Evolutionary conservation across 805 yeast genomes (phyloP), one percentile per base, ranked within the genome.

Genomic region (Kodamaea restingae): DNA sequence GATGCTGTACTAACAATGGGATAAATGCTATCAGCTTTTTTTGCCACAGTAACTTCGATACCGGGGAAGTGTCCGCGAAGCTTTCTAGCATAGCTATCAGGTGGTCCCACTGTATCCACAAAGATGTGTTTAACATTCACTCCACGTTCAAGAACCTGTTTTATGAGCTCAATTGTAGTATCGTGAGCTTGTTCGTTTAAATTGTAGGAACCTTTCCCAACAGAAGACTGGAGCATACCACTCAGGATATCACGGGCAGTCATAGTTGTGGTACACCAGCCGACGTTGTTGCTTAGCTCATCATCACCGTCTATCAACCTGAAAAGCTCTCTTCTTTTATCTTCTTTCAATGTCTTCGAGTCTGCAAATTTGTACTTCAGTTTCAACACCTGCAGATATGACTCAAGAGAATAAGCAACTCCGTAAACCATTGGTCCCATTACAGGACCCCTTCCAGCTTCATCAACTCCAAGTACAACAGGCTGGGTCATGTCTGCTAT

Each of bases 381-480:
- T 18, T 75, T 72, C 36, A 83, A 70, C 14, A 71, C 55, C 1
- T 61, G 54, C 21, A 69, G 73, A 41, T 76, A 84, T 0, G 65
- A 58, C 35, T 73, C 70, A 9, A 80, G 61, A 46, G 95, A 81
- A 55, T 88, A 93, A 3, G 93, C 80, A 5, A 88, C 69, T 3
- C 95, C 95, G 55, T 93, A 93, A 2, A 93, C 98, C 98, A 93
- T 93, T 0, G 98, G 95, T 0, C 98, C 98, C 29, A 95, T 53
- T 0, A 95, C 97, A 0, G 99, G 99, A 0, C 99, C 99, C 48
- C 99, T 73, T 1, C 99, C 99, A 0, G 99, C 99, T 58, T 93
- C 99, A 60, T 93, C 99, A 1, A 93, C 95, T 1, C 99, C 99
- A 8, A 93, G 61, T 7, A 81, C 71, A 1, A 81, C 73, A 0